Base-by-base conservation (phyloP, 139 green algal species). In the Chlamydomonas applanata region DNA sequence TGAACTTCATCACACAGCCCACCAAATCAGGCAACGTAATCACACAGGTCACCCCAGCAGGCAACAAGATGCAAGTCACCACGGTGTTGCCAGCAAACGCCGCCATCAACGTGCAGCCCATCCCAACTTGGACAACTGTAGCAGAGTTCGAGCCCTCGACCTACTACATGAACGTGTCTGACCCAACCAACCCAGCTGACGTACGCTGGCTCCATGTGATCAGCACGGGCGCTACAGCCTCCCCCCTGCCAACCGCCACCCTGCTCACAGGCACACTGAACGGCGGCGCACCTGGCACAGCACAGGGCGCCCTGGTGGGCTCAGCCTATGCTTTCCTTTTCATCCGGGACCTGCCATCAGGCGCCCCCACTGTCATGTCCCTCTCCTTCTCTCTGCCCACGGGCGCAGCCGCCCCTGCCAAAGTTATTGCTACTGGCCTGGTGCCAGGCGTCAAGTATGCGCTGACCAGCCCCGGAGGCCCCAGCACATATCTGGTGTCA, bases 151-250 rank as follows among this genome's bases (percentile, higher is more conserved):
- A 69, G 62, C 62, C 62, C 30, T 45, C 62, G 1, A 34, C 2
- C 13, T 69, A 35, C 9, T 35, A 52, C 25, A 45, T 52, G 62
- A 34, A 46, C 25, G 62, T 69, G 33, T 34, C 40, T 2, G 62
- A 69, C 33, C 13, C 32, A 5, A 27, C 62, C 33, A 34, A 20
- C 32, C 62, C 62, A 24, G 32, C 32, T 5, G 62, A 46, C 32
- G 62, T 52, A 14, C 62, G 33, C 16, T 69, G 24, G 30, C 62
- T 69, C 14, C 32, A 52, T 35, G 62, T 69, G 62, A 34, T 69
- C 14, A 34, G 44, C 30, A 14, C 54, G 13, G 22, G 22, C 4
- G 9, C 40, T 49, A 11, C 40, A 19, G 40, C 40, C 40, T 7
- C 40, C 11, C 7, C 40, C 40, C 40, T 49, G 40, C 40, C 40